Percentiles rank a stretch among this genome's conserved stretches.
Conservation (phyloP, 108 stramenopile species). For the Discostella pseudostelligera region DNA sequence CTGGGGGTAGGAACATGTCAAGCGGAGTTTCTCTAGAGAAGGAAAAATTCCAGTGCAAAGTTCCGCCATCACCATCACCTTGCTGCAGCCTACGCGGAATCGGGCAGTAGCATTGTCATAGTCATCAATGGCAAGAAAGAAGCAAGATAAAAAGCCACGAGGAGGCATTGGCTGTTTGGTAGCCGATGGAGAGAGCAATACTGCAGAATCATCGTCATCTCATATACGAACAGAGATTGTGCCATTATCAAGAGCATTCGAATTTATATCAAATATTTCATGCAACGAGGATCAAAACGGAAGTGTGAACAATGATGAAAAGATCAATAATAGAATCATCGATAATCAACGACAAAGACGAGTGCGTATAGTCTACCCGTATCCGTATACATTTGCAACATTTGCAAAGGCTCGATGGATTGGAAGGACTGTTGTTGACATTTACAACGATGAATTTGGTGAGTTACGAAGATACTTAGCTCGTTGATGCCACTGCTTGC, state of each 20-base stretch:
- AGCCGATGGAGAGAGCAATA: conserved; percentile 14
- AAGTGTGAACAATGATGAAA: neutral
- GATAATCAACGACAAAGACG: conserved; percentile 12
- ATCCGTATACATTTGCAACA: conserved; percentile 75
- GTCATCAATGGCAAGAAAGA: no score
- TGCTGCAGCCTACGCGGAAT: no score
- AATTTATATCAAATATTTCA: conserved; percentile 16
- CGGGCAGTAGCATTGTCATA: no score
- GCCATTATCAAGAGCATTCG: conserved; percentile 38
- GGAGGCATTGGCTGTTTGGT: conserved; percentile 29
- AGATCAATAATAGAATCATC: neutral
- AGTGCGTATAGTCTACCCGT: conserved; percentile 55
- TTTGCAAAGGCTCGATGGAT: conserved; percentile 81
- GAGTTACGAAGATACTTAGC: neutral
- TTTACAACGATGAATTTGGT: conserved; percentile 74
- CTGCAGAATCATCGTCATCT: conserved; percentile 2
- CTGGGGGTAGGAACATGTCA: no score
- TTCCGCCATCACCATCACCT: no score
- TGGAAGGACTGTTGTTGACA: conserved; percentile 67
- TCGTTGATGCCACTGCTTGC: neutral
- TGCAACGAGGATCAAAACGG: conserved; percentile 1
- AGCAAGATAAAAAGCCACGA: conserved; percentile 44
- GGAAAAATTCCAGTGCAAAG: no score
- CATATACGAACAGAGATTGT: conserved; percentile 22
- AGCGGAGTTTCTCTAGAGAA: no score